phyloP scores from a whole-genome alignment of 495 filamentous ascomycete genomes.

The Podospora tetraspora region DNA sequence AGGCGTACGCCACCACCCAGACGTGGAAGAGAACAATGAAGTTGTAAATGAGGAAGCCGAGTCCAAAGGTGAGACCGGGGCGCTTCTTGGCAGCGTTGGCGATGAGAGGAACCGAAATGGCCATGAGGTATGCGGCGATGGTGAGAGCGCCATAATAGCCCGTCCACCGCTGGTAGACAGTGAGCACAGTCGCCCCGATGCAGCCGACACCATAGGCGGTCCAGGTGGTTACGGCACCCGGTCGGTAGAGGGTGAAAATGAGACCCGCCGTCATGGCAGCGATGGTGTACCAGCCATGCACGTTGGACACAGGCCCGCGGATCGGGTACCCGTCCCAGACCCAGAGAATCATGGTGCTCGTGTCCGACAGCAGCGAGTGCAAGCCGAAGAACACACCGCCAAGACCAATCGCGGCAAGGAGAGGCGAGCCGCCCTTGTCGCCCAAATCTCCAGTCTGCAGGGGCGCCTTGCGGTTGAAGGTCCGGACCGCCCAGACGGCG shows the following conservation, averaged over 20 bases:
- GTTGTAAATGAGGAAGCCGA: slow-evolving; percentile 87
- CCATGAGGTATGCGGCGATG: slow-evolving; percentile 74
- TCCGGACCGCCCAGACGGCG: slow-evolving; percentile 66
- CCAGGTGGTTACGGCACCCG: slow-evolving; percentile 70
- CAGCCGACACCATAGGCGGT: slow-evolving; percentile 72
- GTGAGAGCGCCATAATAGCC: slow-evolving; percentile 83
- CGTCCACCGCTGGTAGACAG: slow-evolving; percentile 73
- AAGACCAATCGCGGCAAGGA: slow-evolving; percentile 70
- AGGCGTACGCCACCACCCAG: slow-evolving; percentile 98
- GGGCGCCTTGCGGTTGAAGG: slow-evolving; percentile 57
- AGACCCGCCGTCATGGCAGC: slow-evolving; percentile 81
- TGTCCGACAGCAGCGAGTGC: slow-evolving; percentile 91
- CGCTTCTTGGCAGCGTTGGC: slow-evolving; percentile 65
- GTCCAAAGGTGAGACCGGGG: slow-evolving; percentile 73
- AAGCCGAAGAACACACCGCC: slow-evolving; percentile 85
- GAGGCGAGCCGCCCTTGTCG: slow-evolving; percentile 55
- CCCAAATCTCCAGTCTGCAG: slow-evolving; percentile 44
- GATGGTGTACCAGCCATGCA: slow-evolving; percentile 81
- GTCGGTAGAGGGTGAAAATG: slow-evolving; percentile 67
- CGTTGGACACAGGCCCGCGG: slow-evolving; percentile 79
- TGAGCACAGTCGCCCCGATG: slow-evolving; percentile 74
- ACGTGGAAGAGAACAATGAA: slow-evolving; percentile 89
- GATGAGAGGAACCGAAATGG: slow-evolving; percentile 72
- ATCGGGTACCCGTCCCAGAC: slow-evolving; percentile 98
- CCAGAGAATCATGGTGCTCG: slow-evolving; percentile 98